Conservation (phyloP, 2,329 filamentous ascomycete species). For the Balansia obtecta region DNA sequence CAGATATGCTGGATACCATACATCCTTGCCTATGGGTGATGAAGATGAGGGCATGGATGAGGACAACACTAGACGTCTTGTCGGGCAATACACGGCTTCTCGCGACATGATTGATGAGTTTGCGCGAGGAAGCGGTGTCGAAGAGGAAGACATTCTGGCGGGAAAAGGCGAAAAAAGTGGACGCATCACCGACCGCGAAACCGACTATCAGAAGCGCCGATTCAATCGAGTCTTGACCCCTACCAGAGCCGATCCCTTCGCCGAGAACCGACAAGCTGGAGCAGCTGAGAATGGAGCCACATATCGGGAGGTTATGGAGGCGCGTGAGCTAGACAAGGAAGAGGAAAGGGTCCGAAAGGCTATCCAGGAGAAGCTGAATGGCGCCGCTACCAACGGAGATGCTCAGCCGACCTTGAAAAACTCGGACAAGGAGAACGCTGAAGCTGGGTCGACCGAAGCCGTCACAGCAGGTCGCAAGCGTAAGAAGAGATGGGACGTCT, state of each 20-base stretch:
- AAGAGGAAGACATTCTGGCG: conserved; percentile 82
- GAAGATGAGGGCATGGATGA: conserved; percentile 70
- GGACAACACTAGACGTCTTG: conserved; percentile 63
- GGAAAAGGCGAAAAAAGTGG: conserved; percentile 76
- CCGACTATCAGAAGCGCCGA: conserved; percentile 92
- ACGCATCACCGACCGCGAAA: conserved; percentile 84
- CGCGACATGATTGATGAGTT: conserved; percentile 90
- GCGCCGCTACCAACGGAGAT: conserved; percentile 46
- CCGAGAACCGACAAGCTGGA: conserved; percentile 57
- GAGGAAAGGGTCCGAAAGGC: conserved; percentile 74
- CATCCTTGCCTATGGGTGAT: conserved; percentile 69
- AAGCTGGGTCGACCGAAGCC: conserved; percentile 54
- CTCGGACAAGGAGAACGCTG: conserved; percentile 59
- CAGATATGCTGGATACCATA: conserved; percentile 82
- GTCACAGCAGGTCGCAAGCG: conserved; percentile 58
- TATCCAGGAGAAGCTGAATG: conserved; percentile 62
- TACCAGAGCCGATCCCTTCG: conserved; percentile 75
- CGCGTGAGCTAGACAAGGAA: conserved; percentile 82
- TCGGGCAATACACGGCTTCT: conserved; percentile 93
- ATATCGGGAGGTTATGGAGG: conserved; percentile 84
- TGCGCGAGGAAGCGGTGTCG: conserved; percentile 69
- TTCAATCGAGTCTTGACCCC: conserved; percentile 82
- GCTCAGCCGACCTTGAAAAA: conserved; percentile 67
- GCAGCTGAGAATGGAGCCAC: conserved; percentile 60
- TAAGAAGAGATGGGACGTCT: conserved; percentile 91